phyloP scores from a whole-genome alignment of 2,329 filamentous ascomycete species.

The Penicillium sp. region DNA sequence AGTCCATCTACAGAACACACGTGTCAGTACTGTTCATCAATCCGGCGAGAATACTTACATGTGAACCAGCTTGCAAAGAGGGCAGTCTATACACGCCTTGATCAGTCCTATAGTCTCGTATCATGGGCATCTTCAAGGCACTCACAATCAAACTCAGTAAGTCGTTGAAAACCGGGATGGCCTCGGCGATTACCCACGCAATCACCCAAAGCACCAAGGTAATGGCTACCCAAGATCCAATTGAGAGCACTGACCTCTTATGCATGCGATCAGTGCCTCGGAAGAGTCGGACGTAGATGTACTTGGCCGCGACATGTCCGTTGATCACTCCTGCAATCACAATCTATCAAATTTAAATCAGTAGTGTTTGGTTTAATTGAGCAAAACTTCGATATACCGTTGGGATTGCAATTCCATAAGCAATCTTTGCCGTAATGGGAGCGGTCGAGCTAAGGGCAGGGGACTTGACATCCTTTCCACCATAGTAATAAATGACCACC shows the following conservation, averaged over 20 bases:
- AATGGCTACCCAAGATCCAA: conserved; percentile 60
- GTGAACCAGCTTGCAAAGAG: conserved; percentile 68
- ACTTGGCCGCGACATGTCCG: conserved; percentile 65
- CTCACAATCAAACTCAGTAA: conserved; percentile 60
- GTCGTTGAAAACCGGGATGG: conserved; percentile 67
- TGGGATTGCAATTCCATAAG: conserved; percentile 67
- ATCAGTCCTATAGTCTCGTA: conserved; percentile 6
- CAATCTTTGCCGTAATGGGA: conserved; percentile 58
- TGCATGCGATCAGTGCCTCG: conserved; percentile 56
- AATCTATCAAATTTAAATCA: conserved; percentile 44
- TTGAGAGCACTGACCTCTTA: conserved; percentile 49
- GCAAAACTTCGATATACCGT: conserved; percentile 41
- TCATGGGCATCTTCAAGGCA: neutral
- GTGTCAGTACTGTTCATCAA: neutral
- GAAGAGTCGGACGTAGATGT: conserved; percentile 61
- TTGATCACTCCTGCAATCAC: conserved; percentile 69
- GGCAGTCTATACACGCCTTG: conserved; percentile 37
- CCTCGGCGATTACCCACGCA: conserved; percentile 67
- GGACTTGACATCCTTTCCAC: conserved; percentile 60
- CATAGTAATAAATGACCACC: conserved; percentile 66
- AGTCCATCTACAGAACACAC: neutral
- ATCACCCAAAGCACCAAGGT: conserved; percentile 57
- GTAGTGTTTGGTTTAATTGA: neutral
- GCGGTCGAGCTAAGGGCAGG: conserved; percentile 67
- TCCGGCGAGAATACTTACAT: conserved; percentile 24